Base-by-base conservation (phyloP, 2,329 filamentous ascomycete species). In the Amesomyces nigricolor region DNA sequence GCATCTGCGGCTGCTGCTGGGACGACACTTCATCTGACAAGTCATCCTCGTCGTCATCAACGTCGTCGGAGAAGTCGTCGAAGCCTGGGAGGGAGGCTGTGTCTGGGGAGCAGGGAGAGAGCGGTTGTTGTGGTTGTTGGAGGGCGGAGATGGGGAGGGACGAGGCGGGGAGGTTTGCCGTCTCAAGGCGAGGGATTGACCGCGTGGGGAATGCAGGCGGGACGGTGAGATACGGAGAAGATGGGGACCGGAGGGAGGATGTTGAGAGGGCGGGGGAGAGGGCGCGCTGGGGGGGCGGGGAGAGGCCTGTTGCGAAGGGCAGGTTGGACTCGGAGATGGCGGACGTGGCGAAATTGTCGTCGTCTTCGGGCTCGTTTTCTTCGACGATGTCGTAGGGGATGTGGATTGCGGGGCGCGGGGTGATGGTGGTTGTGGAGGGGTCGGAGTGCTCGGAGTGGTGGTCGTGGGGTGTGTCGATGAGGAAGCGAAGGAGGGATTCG, bases 301-400 rank as follows among this genome's bases (percentile, higher is more conserved):
- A 82, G 14, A 82, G 68, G 40, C 72, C 68, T 1, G 22, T 26
- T 26, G 77, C 79, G 17, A 71, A 77, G 1, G 72, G 66, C 19
- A 72, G 22, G 22, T 26, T 69, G 2, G 58, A 71, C 51, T 81
- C 79, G 0, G 75, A 75, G 6, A 68, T 63, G 3, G 76, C 74
- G 1, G 77, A 77, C 4, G 73, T 76, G n/a, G 80, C 80, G 62
- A 85, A 85, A 68, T 84, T 84, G 60, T 83, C 79, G 61, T 85
- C 81, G 58, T 85, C 80, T 48, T 83, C 22, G 6, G 22, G 22
- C 22, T 26, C 80, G 44, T 71, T 71, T 50, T 78, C 76, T 53
- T 80, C 78, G 7, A 67, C 71, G 38, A 75, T 76, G 52, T 78
- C 73, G 48, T 77, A 73, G 1, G 75, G 73, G 19, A 78, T 77